Conservation (phyloP, 495 filamentous ascomycete genomes). For the Pyronema omphalodes region DNA sequence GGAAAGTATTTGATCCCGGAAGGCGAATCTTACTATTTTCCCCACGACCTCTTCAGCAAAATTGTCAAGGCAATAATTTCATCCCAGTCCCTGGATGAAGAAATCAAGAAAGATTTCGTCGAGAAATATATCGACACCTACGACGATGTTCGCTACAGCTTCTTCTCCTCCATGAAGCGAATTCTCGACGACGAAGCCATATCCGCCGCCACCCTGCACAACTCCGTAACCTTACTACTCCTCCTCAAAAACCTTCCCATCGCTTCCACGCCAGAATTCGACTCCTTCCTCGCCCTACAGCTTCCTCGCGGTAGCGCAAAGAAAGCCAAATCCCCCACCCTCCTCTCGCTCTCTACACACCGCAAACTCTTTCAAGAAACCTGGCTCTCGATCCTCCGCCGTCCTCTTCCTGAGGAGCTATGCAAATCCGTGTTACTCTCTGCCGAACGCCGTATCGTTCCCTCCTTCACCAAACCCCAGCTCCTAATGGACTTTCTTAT, state of each 20-base stretch:
- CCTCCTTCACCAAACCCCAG: conserved; percentile 72
- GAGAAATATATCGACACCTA: conserved; percentile 58
- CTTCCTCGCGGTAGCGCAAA: conserved; percentile 25
- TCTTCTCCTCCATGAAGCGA: conserved; percentile 51
- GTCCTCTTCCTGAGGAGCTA: conserved; percentile 46
- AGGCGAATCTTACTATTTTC: conserved; percentile 46
- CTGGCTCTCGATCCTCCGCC: conserved; percentile 61
- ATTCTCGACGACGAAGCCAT: conserved; percentile 19
- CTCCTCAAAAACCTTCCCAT: conserved; percentile 44
- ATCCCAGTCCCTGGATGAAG: conserved; percentile 31
- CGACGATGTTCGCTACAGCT: conserved; percentile 72
- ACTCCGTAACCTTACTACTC: conserved; percentile 42
- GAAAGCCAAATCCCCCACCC: conserved; percentile 29
- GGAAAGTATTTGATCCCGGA: conserved; percentile 37
- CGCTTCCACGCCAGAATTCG: conserved; percentile 39
- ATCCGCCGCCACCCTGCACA: not conserved
- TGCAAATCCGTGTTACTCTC: conserved; percentile 58
- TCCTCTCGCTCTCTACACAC: conserved; percentile 40
- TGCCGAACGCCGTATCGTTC: conserved; percentile 58
- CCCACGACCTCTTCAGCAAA: conserved; percentile 39
- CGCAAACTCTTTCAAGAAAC: conserved; percentile 62
- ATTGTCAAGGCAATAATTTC: conserved; percentile 47
- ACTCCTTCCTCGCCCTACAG: conserved; percentile 41
- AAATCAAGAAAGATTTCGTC: conserved; percentile 48
- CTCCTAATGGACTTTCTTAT: conserved; percentile 95